Conservation (phyloP, 2,329 filamentous ascomycete genomes). For the Aureobasidium leucospermi region DNA sequence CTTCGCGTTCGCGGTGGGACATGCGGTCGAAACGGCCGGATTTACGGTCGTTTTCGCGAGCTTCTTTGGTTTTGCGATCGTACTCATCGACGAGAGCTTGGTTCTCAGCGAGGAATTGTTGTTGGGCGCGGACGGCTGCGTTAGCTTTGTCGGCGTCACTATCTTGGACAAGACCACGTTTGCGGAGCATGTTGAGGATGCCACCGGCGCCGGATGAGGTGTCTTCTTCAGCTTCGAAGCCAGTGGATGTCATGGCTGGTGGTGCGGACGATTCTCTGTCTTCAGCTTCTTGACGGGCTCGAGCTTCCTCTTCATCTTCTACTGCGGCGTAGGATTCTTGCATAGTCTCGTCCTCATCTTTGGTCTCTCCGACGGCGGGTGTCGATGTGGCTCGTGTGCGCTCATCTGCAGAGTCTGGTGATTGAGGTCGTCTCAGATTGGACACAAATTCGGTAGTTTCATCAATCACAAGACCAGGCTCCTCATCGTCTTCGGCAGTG, state of each 20-base stretch:
- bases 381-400: constrained; percentile 17
- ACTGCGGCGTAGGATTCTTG: constrained; percentile 30
- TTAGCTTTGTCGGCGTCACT: constrained; percentile 44
- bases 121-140: constrained; percentile 58
- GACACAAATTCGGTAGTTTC: constrained; percentile 94
- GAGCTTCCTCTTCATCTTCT: constrained; percentile 40
- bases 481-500: constrained; percentile 45
- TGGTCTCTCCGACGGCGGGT: constrained; percentile 39
- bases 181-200: constrained; percentile 72
- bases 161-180: constrained; percentile 71
- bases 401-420: constrained; percentile 31
- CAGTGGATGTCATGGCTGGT: constrained; percentile 54
- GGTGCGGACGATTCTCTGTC: constrained; percentile 25
- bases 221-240: constrained; percentile 77
- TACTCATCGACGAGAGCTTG: constrained; percentile 69
- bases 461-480: constrained; percentile 77
- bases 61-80: constrained; percentile 68
- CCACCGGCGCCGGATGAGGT: constrained; percentile 69
- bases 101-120: constrained; percentile 73
- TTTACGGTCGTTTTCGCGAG: constrained; percentile 81
- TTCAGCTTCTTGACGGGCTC: constrained; percentile 34
- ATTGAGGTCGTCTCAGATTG: constrained; percentile 61
- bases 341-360: constrained; percentile 40
- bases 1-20: constrained; percentile 86
- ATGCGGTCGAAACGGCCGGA: constrained; percentile 78